Conservation (phyloP, 176 grass and related monocot genomes). For the Puccinellia tenuiflora region DNA sequence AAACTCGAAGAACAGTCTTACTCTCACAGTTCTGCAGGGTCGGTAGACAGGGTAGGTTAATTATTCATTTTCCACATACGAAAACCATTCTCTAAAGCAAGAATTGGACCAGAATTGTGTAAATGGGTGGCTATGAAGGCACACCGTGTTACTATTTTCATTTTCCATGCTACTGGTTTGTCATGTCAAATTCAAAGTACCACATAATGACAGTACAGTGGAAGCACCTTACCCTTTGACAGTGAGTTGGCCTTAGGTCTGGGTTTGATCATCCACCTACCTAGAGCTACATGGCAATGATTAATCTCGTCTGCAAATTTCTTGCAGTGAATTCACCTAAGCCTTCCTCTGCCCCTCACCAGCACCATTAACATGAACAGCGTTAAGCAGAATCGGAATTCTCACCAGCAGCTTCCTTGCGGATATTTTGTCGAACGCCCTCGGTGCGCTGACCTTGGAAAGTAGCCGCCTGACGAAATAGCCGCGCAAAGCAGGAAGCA, state of each 20-base stretch:
- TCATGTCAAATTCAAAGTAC: background rate
- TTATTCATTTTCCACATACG: background rate
- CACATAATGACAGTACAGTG: background rate
- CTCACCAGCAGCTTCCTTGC: background rate
- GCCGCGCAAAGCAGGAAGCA: background rate
- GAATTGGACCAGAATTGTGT: background rate
- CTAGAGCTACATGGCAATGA: background rate
- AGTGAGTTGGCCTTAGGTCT: background rate
- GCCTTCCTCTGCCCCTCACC: background rate
- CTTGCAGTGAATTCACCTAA: background rate
- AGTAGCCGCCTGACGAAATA: background rate
- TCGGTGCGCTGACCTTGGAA: background rate
- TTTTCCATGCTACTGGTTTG: background rate
- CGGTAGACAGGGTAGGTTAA: background rate
- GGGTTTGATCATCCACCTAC: background rate
- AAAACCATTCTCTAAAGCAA: background rate
- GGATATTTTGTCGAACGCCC: background rate
- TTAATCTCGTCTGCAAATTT: background rate
- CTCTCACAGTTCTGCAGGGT: background rate
- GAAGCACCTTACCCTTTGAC: background rate
- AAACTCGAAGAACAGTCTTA: background rate
- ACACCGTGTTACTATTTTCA: background rate
- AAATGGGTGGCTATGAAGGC: background rate
- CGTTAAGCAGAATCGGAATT: background rate
- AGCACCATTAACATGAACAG: background rate